phyloP scores from a whole-genome alignment of 352 stramenopile species.

The Pythium phragmiticola region DNA sequence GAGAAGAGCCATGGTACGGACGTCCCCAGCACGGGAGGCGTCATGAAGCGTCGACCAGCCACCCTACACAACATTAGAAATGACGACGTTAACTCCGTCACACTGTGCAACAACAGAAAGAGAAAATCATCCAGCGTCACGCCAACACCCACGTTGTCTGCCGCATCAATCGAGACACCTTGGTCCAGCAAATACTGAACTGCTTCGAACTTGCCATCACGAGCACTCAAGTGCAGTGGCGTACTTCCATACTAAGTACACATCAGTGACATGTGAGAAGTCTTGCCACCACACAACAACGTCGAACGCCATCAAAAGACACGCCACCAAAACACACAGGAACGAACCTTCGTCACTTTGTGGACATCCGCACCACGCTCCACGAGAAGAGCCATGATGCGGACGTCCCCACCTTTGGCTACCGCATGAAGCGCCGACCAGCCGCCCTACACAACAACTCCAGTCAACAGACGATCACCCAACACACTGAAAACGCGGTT shows the following conservation, averaged over 20 bases:
- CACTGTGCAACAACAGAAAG: no score
- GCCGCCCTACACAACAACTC: not conserved
- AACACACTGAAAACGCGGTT: no score
- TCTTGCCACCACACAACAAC: no score
- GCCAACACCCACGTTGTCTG: no score
- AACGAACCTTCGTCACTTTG: not conserved
- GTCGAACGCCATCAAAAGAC: no score
- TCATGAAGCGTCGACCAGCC: not conserved
- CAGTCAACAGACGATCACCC: not conserved
- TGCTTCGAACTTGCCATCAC: no score
- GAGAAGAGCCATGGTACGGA: not conserved
- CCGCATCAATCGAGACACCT: no score
- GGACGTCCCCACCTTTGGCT: not conserved
- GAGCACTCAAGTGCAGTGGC: no score
- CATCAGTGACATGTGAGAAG: not conserved
- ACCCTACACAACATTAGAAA: not conserved
- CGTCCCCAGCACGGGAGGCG: not conserved
- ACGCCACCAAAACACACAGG: not conserved
- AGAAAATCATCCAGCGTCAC: no score
- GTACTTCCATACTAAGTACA: not conserved
- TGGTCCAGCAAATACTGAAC: no score
- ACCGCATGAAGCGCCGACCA: not conserved
- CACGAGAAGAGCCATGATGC: slow-evolving; percentile 2
- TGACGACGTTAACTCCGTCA: not conserved
- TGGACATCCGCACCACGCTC: slow-evolving; percentile 1